Evolutionary conservation across 495 filamentous ascomycete species (phyloP).

Genomic region (Penicillium arizonense): DNA sequence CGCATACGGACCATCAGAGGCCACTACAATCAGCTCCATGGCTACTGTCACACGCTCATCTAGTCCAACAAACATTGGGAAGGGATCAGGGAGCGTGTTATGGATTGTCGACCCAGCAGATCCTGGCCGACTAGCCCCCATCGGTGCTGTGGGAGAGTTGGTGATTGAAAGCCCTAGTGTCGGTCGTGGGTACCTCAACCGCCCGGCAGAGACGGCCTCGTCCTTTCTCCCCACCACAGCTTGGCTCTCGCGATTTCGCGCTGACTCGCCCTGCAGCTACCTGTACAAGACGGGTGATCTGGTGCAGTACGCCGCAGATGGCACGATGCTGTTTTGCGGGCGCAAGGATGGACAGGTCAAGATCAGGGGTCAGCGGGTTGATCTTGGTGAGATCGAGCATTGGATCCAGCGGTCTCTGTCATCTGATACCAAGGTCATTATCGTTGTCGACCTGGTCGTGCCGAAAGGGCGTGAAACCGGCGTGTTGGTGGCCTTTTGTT

Average conservation of each 20-base stretch:
- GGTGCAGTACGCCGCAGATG: not conserved
- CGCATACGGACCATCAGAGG: no score
- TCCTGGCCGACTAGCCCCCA: not conserved
- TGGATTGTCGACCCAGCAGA: not conserved
- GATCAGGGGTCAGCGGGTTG: not conserved
- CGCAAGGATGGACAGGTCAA: not conserved
- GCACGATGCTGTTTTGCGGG: not conserved
- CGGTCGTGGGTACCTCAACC: not conserved
- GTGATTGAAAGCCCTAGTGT: not conserved
- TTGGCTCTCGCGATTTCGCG: no score
- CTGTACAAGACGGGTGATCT: constrained; percentile 1
- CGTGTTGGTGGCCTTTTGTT: no score
- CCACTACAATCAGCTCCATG: no score
- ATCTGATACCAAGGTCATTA: no score
- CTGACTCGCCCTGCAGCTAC: not conserved
- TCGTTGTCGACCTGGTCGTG: no score
- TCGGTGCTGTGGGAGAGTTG: not conserved
- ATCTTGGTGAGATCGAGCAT: not conserved
- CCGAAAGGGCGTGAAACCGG: no score
- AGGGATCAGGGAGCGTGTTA: not conserved
- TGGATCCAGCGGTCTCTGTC: no score
- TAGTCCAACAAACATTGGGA: not conserved
- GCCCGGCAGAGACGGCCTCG: not conserved
- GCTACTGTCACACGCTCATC: not conserved
- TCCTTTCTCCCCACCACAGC: no score